These are phyloP conservation scores for Fagopyrum homotropicum DNA, from an alignment of 148 eudicot species.

Conservation along the genomic window DNA sequence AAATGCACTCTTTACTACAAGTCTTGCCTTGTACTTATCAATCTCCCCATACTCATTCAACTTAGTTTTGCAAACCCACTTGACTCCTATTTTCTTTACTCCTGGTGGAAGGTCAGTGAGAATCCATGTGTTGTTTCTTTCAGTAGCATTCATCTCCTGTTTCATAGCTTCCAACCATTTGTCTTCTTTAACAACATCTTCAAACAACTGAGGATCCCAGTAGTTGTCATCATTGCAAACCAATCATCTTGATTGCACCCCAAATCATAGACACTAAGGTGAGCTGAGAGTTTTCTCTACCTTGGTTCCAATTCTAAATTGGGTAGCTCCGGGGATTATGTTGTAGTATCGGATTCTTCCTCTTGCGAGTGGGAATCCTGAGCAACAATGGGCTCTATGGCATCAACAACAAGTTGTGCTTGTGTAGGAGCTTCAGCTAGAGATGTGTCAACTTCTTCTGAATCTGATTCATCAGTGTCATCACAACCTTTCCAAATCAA, in stretches of 20 bases:
- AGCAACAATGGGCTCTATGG: too few relatives aligned
- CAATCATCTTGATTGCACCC: neutral
- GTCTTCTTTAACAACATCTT: neutral
- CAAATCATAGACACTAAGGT: neutral
- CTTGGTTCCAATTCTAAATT: too few relatives aligned
- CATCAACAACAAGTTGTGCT: too few relatives aligned
- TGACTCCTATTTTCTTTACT: neutral
- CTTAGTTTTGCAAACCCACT: slow-evolving; percentile 6
- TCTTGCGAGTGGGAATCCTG: too few relatives aligned
- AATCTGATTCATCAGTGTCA: too few relatives aligned
- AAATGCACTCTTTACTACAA: neutral
- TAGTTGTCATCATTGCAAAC: neutral
- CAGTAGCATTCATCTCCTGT: slow-evolving; percentile 5
- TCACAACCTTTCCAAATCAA: too few relatives aligned
- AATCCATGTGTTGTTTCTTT: neutral
- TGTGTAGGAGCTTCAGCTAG: too few relatives aligned
- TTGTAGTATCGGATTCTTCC: too few relatives aligned
- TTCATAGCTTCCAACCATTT: slow-evolving; percentile 10
- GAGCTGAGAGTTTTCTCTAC: neutral
- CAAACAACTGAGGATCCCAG: neutral
- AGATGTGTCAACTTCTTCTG: too few relatives aligned
- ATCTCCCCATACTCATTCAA: neutral
- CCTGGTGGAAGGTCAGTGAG: neutral
- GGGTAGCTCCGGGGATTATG: too few relatives aligned
- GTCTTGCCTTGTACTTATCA: neutral